Conservation (phyloP, 306 rosid genomes). For the Castanea sativa region DNA sequence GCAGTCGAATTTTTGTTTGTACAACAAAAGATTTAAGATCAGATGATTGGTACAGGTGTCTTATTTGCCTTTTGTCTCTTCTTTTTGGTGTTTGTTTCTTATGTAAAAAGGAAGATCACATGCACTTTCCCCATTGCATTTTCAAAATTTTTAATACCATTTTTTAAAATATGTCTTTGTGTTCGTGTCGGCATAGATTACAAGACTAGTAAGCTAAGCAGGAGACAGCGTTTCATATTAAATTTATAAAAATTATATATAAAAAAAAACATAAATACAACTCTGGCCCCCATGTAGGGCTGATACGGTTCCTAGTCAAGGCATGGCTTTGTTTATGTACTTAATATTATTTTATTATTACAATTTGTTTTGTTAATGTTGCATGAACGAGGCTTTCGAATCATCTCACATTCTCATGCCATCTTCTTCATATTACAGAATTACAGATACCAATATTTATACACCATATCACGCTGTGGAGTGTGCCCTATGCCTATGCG, state of each 20-base stretch:
- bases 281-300: conserved; percentile 23
- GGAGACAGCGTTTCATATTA: conserved; percentile 7
- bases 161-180: not conserved
- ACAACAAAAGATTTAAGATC: too few species aligned
- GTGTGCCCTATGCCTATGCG: conserved; percentile 15
- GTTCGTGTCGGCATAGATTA: conserved; percentile 8
- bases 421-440: not conserved
- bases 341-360: not conserved
- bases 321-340: conserved; percentile 5
- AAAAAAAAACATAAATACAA: not conserved
- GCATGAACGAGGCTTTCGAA: conserved; percentile 49
- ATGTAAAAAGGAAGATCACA: conserved; percentile 18
- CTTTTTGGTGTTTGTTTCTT: conserved; percentile 19
- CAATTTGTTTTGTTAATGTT: conserved; percentile 28
- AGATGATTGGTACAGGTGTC: too few species aligned
- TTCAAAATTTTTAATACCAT: not conserved
- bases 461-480: conserved; percentile 30
- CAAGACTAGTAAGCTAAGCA: conserved; percentile 13
- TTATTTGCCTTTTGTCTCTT: conserved; percentile 5
- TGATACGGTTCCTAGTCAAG: conserved; percentile 19
- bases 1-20: too few species aligned
- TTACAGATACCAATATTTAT: not conserved
- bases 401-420: conserved; percentile 55
- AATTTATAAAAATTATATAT: not conserved
- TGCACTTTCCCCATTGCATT: conserved; percentile 12